phyloP scores from a whole-genome alignment of 768 basidiomycete genomes.

The Suillus plorans region DNA sequence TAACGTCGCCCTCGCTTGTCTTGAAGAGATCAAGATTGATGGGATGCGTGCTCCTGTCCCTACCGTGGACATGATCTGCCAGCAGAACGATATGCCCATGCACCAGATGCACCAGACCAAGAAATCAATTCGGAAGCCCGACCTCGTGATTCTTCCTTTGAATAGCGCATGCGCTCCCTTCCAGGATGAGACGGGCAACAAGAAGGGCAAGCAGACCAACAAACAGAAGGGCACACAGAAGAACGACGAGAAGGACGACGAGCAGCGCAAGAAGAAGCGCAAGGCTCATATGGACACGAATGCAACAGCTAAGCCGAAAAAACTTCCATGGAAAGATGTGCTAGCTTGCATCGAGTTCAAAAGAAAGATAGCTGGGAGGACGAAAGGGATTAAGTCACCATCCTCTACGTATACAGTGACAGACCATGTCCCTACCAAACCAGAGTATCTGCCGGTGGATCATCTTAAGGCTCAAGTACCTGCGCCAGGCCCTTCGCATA shows the following conservation, averaged over 20 bases:
- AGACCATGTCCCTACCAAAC: background rate
- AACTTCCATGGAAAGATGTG: background rate
- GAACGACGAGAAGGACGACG: no score
- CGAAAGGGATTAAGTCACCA: background rate
- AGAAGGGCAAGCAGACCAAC: background rate
- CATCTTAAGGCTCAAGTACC: background rate
- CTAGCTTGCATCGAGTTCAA: background rate
- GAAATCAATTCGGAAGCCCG: constrained; percentile 1
- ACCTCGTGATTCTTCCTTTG: background rate
- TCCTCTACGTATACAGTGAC: background rate
- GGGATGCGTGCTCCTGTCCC: background rate
- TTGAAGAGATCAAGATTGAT: background rate
- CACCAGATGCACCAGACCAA: background rate
- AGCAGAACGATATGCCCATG: background rate
- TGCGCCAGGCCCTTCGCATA: background rate
- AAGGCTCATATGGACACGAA: background rate
- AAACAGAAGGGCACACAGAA: no score
- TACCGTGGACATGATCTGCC: background rate
- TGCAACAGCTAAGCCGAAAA: background rate
- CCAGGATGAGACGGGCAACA: background rate
- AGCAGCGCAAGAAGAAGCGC: no score
- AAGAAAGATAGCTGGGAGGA: background rate
- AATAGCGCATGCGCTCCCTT: background rate
- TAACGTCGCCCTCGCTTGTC: constrained; percentile 1
- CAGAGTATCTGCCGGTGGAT: background rate